Evolutionary conservation across 2,329 filamentous ascomycete species (phyloP), one percentile per base, ranked within the genome.

Genomic region (Aspergillus awamori): DNA sequence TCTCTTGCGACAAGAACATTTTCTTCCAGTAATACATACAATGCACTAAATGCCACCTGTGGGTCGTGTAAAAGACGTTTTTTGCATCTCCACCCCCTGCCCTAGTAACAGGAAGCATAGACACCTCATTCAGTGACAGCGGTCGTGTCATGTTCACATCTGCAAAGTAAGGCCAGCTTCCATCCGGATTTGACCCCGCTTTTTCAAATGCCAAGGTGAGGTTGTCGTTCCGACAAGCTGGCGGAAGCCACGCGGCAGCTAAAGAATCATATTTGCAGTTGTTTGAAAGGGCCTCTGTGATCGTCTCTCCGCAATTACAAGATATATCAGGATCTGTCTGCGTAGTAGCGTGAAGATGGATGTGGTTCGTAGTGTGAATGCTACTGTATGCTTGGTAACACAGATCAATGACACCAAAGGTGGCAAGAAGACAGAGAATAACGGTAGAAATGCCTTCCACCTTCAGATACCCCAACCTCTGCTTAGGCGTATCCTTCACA

Each of bases 1-100:
- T 20, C 8, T 38, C 10, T 5, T 11, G 28, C 8, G 36, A 22
- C 30, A 28, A 15, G 22, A 20, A 36, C 11, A 20, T 22, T 26
- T 53, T 53, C n/a, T 53, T n/a, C 49, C 49, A 53, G 10, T 38
- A 53, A 22, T 36, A 53, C 8, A 53, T 13, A 22, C 49, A 53
- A 2, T 53, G 49, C 7, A 30, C 30, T 2, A 36, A 20, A 20
- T 53, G 49, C 49, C 49, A 53, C 10, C 36, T 30, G 11, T 10
- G 26, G 4, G 33, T 28, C n/a, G 28, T 17, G 28, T 10, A 53
- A 22, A 53, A 53, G 5, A 17, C 17, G 0, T 30, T 17, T 10
- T 10, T 15, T 4, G 8, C 26, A 0, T 53, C 49, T 3, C 49
- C 28, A 13, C 33, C 33, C 11, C 33, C 33, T 6, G 2, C 5